Percentiles rank a stretch among this genome's conserved stretches.
Conservation (phyloP, 352 stramenopile genomes). For the Phytophthora niederhauseri region DNA sequence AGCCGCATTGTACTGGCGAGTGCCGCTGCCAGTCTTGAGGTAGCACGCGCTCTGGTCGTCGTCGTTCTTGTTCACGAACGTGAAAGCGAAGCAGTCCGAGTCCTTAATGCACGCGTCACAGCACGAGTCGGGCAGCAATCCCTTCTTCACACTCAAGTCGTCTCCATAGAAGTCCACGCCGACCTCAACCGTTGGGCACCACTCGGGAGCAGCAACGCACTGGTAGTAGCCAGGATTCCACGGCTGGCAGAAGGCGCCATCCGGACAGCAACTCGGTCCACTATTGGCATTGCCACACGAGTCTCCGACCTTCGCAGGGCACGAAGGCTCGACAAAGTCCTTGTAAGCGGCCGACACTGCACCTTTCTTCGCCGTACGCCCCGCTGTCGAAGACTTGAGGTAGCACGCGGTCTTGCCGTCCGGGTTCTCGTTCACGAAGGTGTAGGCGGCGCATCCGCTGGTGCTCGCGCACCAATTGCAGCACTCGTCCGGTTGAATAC, state of each 20-base stretch:
- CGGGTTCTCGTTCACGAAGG: slow-evolving; percentile 65
- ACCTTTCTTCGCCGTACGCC: slow-evolving; percentile 36
- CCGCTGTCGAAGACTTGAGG: slow-evolving; percentile 48
- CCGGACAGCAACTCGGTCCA: slow-evolving; percentile 47
- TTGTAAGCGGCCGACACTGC: slow-evolving; percentile 47
- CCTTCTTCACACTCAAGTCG: slow-evolving; percentile 51
- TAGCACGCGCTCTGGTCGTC: slow-evolving; percentile 62
- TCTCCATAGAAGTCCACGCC: slow-evolving; percentile 57
- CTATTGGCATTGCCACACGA: slow-evolving; percentile 42
- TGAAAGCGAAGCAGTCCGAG: slow-evolving; percentile 49
- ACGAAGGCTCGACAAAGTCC: slow-evolving; percentile 30
- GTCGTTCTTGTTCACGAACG: slow-evolving; percentile 65
- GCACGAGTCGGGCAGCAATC: slow-evolving; percentile 48
- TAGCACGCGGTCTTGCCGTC: slow-evolving; percentile 60
- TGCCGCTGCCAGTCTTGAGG: slow-evolving; percentile 47
- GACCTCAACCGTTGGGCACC: slow-evolving; percentile 45
- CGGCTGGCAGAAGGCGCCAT: slow-evolving; percentile 55
- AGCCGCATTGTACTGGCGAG: slow-evolving; percentile 30
- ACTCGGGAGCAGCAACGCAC: slow-evolving; percentile 44
- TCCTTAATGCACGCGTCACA: slow-evolving; percentile 52
- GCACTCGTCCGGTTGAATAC: slow-evolving; percentile 41
- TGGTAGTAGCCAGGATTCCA: slow-evolving; percentile 70
- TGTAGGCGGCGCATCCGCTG: slow-evolving; percentile 56
- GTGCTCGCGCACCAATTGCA: slow-evolving; percentile 48
- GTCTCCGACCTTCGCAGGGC: slow-evolving; percentile 34